Conservation (phyloP, 2,329 filamentous ascomycete species). For the Hypoxylon sp. region DNA sequence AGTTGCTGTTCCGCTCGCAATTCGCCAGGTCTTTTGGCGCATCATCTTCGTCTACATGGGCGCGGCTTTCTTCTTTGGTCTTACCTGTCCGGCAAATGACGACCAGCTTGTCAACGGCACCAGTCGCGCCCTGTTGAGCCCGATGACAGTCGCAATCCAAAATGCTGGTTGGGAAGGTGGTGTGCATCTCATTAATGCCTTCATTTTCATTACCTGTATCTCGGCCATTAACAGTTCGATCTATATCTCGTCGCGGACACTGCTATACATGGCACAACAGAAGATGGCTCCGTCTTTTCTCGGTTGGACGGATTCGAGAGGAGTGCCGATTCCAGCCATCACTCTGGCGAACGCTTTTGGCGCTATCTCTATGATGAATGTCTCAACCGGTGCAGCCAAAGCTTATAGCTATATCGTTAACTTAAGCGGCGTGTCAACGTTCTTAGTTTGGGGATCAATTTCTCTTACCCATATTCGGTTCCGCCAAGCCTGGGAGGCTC, state of each 20-base stretch:
- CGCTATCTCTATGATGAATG: conserved; percentile 81
- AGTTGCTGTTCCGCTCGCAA: conserved; percentile 69
- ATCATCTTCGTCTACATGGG: conserved; percentile 77
- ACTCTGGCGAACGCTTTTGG: conserved; percentile 79
- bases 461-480: conserved; percentile 81
- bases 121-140: conserved; percentile 76
- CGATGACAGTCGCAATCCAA: conserved; percentile 81
- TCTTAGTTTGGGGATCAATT: conserved; percentile 80
- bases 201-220: conserved; percentile 81
- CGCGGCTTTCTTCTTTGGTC: conserved; percentile 79
- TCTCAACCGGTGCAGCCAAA: conserved; percentile 74
- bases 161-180: conserved; percentile 81
- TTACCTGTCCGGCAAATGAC: conserved; percentile 80
- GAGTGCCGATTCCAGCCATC: conserved; percentile 72
- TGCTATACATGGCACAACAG: conserved; percentile 82
- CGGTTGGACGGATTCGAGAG: conserved; percentile 75
- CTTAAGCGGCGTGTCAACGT: conserved; percentile 77
- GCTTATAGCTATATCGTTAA: conserved; percentile 80
- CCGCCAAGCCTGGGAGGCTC: conserved; percentile 72
- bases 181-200: conserved; percentile 82
- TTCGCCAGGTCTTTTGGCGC: conserved; percentile 73
- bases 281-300: conserved; percentile 79
- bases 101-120: conserved; percentile 72
- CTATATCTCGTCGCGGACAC: conserved; percentile 81
- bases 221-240: conserved; percentile 82